Conservation (phyloP, 495 filamentous ascomycete genomes). For the Ramalina peruviana region DNA sequence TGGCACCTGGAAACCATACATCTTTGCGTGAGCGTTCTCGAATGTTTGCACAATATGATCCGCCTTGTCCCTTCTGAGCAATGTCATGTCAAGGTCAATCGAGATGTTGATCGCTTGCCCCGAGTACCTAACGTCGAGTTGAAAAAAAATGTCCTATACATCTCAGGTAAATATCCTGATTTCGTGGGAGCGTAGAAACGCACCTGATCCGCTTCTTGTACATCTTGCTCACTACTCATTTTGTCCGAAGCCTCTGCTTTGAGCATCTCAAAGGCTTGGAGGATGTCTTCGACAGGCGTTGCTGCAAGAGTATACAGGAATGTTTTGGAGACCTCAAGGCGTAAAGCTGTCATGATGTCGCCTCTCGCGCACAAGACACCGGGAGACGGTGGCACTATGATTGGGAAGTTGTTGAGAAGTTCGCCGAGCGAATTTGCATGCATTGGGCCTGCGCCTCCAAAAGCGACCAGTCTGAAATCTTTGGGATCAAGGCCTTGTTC, state of each 20-base stretch:
- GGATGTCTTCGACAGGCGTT: slow-evolving; percentile 18
- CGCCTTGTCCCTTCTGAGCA: slow-evolving; percentile 20
- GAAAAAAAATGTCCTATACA: slow-evolving; percentile 21
- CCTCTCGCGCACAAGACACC: slow-evolving; percentile 37
- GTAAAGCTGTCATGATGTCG: slow-evolving; percentile 34
- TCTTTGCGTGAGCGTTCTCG: slow-evolving; percentile 29
- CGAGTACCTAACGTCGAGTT: slow-evolving; percentile 34
- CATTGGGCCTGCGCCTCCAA: slow-evolving; percentile 37
- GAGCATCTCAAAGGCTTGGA: slow-evolving; percentile 13
- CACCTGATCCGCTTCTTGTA: slow-evolving; percentile 8
- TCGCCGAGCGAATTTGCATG: slow-evolving; percentile 35
- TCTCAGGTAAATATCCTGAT: no score
- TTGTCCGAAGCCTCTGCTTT: slow-evolving; percentile 1
- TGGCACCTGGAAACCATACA: slow-evolving; percentile 32
- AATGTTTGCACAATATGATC: slow-evolving; percentile 25
- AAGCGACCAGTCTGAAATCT: slow-evolving; percentile 38
- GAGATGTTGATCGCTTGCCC: slow-evolving; percentile 35
- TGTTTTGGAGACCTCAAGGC: slow-evolving; percentile 29
- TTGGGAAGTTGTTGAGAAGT: slow-evolving; percentile 34
- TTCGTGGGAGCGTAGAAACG: neutral
- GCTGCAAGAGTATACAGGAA: slow-evolving; percentile 27
- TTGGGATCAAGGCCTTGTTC: slow-evolving; percentile 38
- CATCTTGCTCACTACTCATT: slow-evolving; percentile 12
- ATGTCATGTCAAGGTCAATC: slow-evolving; percentile 15
- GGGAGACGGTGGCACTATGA: slow-evolving; percentile 36